phyloP scores from a whole-genome alignment of 805 yeast genomes.

The Maudiozyma bulderi region DNA sequence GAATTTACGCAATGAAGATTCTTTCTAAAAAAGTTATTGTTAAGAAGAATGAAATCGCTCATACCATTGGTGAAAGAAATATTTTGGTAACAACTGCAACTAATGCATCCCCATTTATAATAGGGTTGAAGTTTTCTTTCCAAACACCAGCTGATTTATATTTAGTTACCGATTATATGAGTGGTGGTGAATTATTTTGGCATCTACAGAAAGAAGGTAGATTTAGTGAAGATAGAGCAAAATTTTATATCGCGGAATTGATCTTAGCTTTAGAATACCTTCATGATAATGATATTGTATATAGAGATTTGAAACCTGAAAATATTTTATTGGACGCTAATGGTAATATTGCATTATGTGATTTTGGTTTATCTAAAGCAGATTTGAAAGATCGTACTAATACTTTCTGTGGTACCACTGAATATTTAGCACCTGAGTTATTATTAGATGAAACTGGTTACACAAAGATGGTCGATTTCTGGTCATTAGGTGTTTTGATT shows the following conservation, averaged over 20 bases:
- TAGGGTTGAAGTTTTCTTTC: constrained; percentile 89
- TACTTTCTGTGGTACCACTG: constrained; percentile 97
- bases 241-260: constrained; percentile 93
- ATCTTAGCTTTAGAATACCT: constrained; percentile 88
- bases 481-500: constrained; percentile 94
- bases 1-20: constrained; percentile 97
- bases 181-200: constrained; percentile 96
- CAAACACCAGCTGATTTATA: constrained; percentile 91
- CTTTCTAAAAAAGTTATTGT: constrained; percentile 90
- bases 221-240: constrained; percentile 86
- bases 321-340: constrained; percentile 90
- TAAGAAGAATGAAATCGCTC: constrained; percentile 94
- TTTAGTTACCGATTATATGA: constrained; percentile 93
- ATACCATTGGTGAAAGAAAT: constrained; percentile 94
- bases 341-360: constrained; percentile 96
- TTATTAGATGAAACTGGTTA: constrained; percentile 91
- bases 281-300: constrained; percentile 92
- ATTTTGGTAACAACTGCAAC: constrained; percentile 88
- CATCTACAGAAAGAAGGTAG: constrained; percentile 95
- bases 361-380: constrained; percentile 93
- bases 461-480: constrained; percentile 97
- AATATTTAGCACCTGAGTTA: constrained; percentile 95
- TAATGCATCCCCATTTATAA: constrained; percentile 85
- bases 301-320: constrained; percentile 95
- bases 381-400: constrained; percentile 84